A percentile compares a stretch with the other conserved stretches of the same genome.
phyloP scores from a whole-genome alignment of 2,329 filamentous ascomycete species.

The Aspergillus sclerotialis region DNA sequence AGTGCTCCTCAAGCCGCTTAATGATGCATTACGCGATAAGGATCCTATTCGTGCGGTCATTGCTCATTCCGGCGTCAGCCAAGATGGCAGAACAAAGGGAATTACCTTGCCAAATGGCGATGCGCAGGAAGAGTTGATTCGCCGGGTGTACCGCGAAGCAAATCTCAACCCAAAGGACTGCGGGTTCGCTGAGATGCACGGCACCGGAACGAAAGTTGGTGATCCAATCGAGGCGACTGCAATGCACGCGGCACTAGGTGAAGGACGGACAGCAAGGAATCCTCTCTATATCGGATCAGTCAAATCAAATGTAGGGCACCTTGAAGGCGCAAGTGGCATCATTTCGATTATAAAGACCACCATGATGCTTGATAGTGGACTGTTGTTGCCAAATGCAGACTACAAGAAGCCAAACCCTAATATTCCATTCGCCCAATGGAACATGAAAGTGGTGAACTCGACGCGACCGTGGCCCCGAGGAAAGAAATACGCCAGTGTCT shows the following conservation, averaged over 20 bases:
- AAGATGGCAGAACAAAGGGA: conserved; percentile 25
- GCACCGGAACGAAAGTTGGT: conserved; percentile 50
- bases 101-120: conserved; percentile 35
- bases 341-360: conserved; percentile 25
- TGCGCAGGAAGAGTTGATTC: conserved; percentile 33
- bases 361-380: conserved; percentile 18
- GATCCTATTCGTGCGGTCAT: conserved; percentile 32
- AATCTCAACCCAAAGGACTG: conserved; percentile 22
- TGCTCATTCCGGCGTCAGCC: conserved; percentile 28
- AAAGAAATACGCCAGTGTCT: conserved; percentile 19
- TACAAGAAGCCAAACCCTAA: conserved; percentile 23
- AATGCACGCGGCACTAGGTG: conserved; percentile 33
- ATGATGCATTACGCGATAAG: conserved; percentile 24
- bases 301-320: conserved; percentile 19
- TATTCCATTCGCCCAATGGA: conserved; percentile 17
- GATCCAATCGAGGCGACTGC: conserved; percentile 51
- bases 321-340: conserved; percentile 21
- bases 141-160: conserved; percentile 27
- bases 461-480: conserved; percentile 18
- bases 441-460: conserved; percentile 15
- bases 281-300: conserved; percentile 17
- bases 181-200: conserved; percentile 44
- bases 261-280: conserved; percentile 1
- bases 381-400: conserved; percentile 18
- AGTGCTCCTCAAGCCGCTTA: conserved; percentile 28